These are phyloP conservation scores for Bipolaris zeicola DNA, from an alignment of 2,329 filamentous ascomycete species.

Conservation along the genomic window DNA sequence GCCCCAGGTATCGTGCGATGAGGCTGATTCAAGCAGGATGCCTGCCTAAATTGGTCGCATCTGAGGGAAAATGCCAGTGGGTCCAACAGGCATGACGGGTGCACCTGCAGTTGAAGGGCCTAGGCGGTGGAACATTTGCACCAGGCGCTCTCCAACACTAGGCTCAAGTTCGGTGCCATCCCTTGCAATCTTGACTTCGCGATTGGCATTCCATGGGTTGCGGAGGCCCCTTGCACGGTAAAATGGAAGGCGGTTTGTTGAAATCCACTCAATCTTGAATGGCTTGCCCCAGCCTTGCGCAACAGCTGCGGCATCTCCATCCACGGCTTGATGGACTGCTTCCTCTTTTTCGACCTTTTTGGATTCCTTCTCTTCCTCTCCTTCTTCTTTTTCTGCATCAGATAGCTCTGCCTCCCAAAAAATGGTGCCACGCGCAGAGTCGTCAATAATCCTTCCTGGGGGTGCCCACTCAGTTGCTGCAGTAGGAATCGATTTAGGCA, in stretches of 20 bases:
- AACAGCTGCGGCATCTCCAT: constrained; percentile 47
- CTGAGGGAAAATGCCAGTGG: constrained; percentile 33
- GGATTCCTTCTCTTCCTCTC: constrained; percentile 52
- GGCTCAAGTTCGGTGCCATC: constrained; percentile 94
- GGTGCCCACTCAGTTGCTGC: constrained; percentile 78
- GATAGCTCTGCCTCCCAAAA: constrained; percentile 87
- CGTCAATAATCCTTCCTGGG: constrained; percentile 85
- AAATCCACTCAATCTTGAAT: constrained; percentile 89
- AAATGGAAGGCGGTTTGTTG: constrained; percentile 81
- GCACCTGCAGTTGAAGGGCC: constrained; percentile 35
- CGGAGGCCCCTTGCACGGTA: constrained; percentile 84
- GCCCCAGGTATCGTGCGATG: constrained; percentile 10
- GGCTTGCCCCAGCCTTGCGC: constrained; percentile 83
- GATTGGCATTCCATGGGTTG: constrained; percentile 93
- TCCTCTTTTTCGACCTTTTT: constrained; percentile 49
- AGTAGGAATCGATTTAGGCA: constrained; percentile 80
- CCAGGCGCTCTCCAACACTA: constrained; percentile 73
- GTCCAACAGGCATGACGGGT: constrained; percentile 28
- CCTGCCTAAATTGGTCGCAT: constrained; percentile 36
- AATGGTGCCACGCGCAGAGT: constrained; percentile 90
- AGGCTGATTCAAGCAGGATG: constrained; percentile 2
- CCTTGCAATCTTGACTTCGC: constrained; percentile 93
- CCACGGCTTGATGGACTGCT: constrained; percentile 23
- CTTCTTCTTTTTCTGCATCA: constrained; percentile 56
- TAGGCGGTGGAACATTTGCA: constrained; percentile 71